Base-by-base conservation (phyloP, 2,329 filamentous ascomycete species). In the Botrytis byssoidea region DNA sequence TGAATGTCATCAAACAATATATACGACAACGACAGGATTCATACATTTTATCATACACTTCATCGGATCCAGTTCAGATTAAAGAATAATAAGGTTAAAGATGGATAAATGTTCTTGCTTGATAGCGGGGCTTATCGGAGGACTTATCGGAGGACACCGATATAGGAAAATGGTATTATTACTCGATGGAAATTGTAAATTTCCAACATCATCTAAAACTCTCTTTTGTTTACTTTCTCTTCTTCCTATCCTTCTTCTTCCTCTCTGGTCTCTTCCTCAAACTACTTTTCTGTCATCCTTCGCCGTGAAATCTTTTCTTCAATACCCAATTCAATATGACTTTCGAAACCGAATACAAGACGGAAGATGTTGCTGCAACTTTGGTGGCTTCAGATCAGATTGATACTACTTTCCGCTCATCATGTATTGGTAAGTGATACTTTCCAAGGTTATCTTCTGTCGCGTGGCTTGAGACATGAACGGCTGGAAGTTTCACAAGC, bases 351-450 rank as follows among this genome's bases (percentile, higher is more conserved):
- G 85, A 85, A 74, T 90, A 91, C 80, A 85, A 86, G 78, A 82
- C 90, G n/a, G 87, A 89, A 74, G 79, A 84, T 76, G 85, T 90
- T 79, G 81, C 84, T 77, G 86, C 84, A 57, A 86, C 85, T 20
- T 79, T 79, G 9, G 80, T 91, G 70, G 81, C 84, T 48, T 81
- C 88, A 35, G 85, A 86, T 18, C 84, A 88, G 74, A 91, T 91
- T 75, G 88, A 91, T 81, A 83, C 83, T 78, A 89, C 87, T 42
- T 91, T 91, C 79, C 85, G 87, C 72, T 90, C 89, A 29, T 88
- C 83, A 80, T 87, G 84, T 79, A 90, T 91, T 77, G 89, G 89
- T 91, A 81, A 78, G 87, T 83, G 35, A 51, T 29, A 29, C 42
- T 63, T 67, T n/a, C n/a, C n/a, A n/a, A n/a, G n/a, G n/a, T n/a